Base-by-base conservation (phyloP, 257 asterid genomes). In the Anisodus tanguticus region DNA sequence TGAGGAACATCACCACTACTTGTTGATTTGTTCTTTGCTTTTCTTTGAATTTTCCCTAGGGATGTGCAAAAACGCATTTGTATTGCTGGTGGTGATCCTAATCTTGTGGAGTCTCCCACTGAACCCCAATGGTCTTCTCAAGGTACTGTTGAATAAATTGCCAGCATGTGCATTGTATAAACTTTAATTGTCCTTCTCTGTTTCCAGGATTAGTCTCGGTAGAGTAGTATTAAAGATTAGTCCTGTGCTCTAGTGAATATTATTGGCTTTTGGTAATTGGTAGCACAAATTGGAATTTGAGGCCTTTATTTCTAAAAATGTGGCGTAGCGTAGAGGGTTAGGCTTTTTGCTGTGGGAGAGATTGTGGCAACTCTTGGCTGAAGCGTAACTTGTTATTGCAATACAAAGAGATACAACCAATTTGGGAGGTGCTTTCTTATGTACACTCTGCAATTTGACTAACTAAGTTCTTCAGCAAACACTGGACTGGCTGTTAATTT, bases 101-200 rank as follows among this genome's bases (percentile, higher is more conserved):
- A 90, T 57, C 82, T 94, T 81, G 90, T 92, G 81, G 99, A 96
- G 88, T 93, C 99, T 86, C 97, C 97, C 80, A 90, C 92, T 87
- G 99, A 96, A 90, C 99, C 99, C 79, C 95, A 91, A 92, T 96
- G 99, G 99, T 96, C 99, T 64, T 91, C 93, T 81, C 93, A 96
- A 94, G 99, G 99, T 96, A 90, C 84, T 60, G 54, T 19, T 78
- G 35, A 31, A 58, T 55, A 81, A 67, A 19, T 85, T 71, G 81
- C 79, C 51, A 76, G 60, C 57, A 49, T 54, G 84, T 81, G 85
- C 68, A 62, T 71, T 39, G 80, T 57, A 69, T 49, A 54, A 35
- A n/a, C 47, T 79, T 60, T 69, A 13, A 63, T 26, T 76, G 45
- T 26, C 19, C 37, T 39, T 59, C 47, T 76, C 63, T 37, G 9